Evolutionary conservation across 805 yeast species (phyloP), one percentile per base, ranked within the genome.

Genomic region (Saccharomycopsis oosterbeekiorum): DNA sequence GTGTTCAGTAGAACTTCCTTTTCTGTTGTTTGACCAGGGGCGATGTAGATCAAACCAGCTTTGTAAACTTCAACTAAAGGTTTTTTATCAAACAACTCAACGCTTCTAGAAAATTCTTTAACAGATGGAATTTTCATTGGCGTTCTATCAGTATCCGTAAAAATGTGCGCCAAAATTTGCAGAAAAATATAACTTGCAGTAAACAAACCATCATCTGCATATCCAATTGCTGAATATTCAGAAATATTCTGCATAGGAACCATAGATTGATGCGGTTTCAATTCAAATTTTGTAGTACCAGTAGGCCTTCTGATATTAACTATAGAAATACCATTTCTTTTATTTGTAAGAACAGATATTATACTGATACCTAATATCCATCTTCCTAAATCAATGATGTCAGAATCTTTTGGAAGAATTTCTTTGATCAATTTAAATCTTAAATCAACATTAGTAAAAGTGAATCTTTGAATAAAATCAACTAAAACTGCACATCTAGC

Each of bases 51-150:
- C 21, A 90, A 74, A 0, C 97, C 97, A 47, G 87, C 80, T 69
- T 89, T 90, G 70, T 85, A 89, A 66, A 85, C 85, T 55, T 85
- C 88, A 4, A 87, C 86, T 6, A 85, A 84, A 0, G 97, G 96
- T 1, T 88, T 83, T 17, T 91, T 73, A 67, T 89, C 96, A 62
- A 90, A 76, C 17, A 84, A 77, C 5, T 79, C 70, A 19, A 90
- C 68, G 0, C 92, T 88, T 37, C 88, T 75, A 1, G 69, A 66
- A 15, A 77, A 70, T 11, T 58, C 42, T 69, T 76, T 64, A 15
- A 77, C 64, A 71, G 78, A 69, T 15, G 69, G 67, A 26, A 68
- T 60, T 41, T 59, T 36, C 55, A 68, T 37, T 1, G 63, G 60
- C n/a, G 57, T 59, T 26, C 56, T 69, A 64, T 1, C 76, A 64